Base-by-base conservation (phyloP, 306 rosid species). In the Luffa aegyptiaca region DNA sequence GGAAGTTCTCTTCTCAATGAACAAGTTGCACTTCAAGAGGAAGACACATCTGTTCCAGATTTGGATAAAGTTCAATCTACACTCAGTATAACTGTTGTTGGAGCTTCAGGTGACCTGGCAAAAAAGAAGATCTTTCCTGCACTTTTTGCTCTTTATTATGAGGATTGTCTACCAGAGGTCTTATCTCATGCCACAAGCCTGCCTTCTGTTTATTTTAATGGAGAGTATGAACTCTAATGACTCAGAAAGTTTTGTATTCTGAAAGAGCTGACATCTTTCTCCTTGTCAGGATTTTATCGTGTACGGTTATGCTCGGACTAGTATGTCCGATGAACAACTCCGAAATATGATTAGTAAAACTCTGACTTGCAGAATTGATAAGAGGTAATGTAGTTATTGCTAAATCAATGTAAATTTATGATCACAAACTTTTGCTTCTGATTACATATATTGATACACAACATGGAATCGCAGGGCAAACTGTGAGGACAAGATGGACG, bases 51-150 rank as follows among this genome's bases (percentile, higher is more conserved):
- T 26, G 82, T 87, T 88, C 82, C 86, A 39, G 87, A 83, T 79
- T 81, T 85, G 7, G 89, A 84, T 80, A 76, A 63, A 51, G 70
- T 56, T 53, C 89, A 85, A 79, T 85, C 92, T 72, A 89, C 88
- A 71, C 90, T 95, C 82, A 92, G 87, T 84, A 92, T 94, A 81
- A 92, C 96, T 55, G 91, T 94, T 80, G 91, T 94, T 83, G 98
- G 98, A 78, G 98, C 98, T 84, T 94, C 98, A 6, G 98, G 98
- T 81, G 98, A 94, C 88, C 97, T 94, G 76, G 98, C 98, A 36
- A 94, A 86, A 80, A 92, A 94, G 92, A 94, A 94, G 89, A 94
- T 94, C 42, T 94, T 94, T 83, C 97, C 98, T 18, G 98, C 98
- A 8, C 97, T 94, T 73, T 94, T 94, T 82, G 98, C 98, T 53